These are phyloP conservation scores for Butyriboletus loyo DNA, from an alignment of 768 basidiomycete genomes.

Conservation along the genomic window DNA sequence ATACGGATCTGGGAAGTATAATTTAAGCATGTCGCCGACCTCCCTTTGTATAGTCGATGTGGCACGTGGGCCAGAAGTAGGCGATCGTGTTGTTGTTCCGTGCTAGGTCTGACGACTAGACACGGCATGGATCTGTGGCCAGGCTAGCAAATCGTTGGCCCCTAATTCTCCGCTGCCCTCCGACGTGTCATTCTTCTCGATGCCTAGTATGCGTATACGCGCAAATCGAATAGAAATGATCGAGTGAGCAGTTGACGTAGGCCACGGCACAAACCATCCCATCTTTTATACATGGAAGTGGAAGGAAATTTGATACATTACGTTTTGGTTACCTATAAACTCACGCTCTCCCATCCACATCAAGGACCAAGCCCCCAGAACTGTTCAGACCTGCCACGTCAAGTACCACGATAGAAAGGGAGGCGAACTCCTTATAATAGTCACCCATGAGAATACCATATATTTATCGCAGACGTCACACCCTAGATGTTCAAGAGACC, in stretches of 20 bases:
- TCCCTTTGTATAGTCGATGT: background rate
- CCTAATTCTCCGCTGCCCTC: background rate
- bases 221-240: background rate
- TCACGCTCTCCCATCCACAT: background rate
- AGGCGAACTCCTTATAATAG: too few species aligned
- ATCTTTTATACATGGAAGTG: too few species aligned
- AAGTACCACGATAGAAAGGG: background rate
- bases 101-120: too few species aligned
- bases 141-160: background rate
- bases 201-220: background rate
- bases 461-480: too few species aligned
- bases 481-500: background rate
- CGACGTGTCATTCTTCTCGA: background rate
- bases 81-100: background rate
- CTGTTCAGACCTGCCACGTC: background rate
- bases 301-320: background rate
- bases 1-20: background rate
- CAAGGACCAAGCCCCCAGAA: background rate
- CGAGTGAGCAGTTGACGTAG: background rate
- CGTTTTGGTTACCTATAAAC: background rate
- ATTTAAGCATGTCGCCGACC: background rate
- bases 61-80: background rate
- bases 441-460: too few species aligned
- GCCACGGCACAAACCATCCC: background rate
- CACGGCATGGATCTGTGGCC: background rate